phyloP scores from a whole-genome alignment of 371 early-diverging fungal genomes.

The Haplosporangium sp. region DNA sequence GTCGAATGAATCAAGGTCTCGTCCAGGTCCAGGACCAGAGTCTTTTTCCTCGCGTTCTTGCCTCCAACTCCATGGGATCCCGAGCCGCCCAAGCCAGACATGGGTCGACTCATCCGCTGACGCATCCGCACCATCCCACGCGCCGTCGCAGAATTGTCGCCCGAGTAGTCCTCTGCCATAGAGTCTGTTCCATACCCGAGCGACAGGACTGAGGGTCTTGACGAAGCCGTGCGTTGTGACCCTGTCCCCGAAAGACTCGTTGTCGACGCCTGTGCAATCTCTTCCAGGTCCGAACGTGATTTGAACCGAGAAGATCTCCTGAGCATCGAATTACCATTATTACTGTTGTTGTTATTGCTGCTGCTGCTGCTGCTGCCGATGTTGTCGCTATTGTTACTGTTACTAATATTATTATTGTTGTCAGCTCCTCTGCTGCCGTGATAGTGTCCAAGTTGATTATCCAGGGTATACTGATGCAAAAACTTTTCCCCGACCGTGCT shows the following conservation, averaged over 20 bases:
- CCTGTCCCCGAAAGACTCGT: not conserved
- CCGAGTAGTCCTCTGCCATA: slow-evolving; percentile 50
- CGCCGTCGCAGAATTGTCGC: slow-evolving; percentile 29
- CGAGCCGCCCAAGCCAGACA: slow-evolving; percentile 31
- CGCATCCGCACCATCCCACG: slow-evolving; percentile 27
- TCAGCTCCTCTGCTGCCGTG: not conserved
- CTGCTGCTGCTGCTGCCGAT: slow-evolving; percentile 8
- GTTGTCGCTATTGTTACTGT: slow-evolving; percentile 6
- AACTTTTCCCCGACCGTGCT: slow-evolving; percentile 46
- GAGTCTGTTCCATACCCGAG: slow-evolving; percentile 50
- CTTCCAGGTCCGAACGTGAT: slow-evolving; percentile 50
- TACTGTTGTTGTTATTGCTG: slow-evolving; percentile 7
- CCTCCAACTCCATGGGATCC: slow-evolving; percentile 20
- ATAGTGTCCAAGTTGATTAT: slow-evolving; percentile 33
- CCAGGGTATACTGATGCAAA: slow-evolving; percentile 46
- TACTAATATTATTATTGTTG: not conserved
- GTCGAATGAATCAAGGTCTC: slow-evolving; percentile 97
- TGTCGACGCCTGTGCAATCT: slow-evolving; percentile 45
- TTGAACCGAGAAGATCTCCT: slow-evolving; percentile 50
- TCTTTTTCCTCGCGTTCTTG: slow-evolving; percentile 66
- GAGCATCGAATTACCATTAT: slow-evolving; percentile 34
- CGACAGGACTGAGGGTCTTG: not conserved
- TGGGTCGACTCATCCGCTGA: slow-evolving; percentile 39
- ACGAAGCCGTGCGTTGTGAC: not conserved
- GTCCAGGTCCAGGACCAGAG: slow-evolving; percentile 95